A percentile compares a stretch with the other conserved stretches of the same genome.
phyloP scores from a whole-genome alignment of 2,329 filamentous ascomycete species.

The Diplocarpon mali region DNA sequence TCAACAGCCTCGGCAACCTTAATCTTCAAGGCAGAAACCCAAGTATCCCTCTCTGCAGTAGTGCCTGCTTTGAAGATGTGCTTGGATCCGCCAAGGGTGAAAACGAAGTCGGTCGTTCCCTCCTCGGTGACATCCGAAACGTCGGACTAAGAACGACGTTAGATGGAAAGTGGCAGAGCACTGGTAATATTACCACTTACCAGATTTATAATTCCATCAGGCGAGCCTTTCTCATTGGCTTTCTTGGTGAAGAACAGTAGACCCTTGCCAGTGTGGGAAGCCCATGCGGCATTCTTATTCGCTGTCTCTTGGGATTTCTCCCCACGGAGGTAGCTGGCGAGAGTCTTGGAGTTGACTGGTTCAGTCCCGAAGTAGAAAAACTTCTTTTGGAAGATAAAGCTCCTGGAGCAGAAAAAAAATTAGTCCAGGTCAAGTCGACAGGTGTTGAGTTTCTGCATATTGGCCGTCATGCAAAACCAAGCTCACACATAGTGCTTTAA shows the following conservation, averaged over 20 bases:
- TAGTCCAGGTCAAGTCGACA: not conserved
- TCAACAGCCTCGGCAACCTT: slow-evolving; percentile 81
- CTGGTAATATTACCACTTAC: slow-evolving; percentile 39
- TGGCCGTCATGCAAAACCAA: not conserved
- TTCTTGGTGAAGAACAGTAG: slow-evolving; percentile 78
- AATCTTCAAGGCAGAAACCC: slow-evolving; percentile 74
- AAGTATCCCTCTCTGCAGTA: slow-evolving; percentile 76
- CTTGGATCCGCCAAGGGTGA: slow-evolving; percentile 80
- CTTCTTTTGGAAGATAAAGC: slow-evolving; percentile 79
- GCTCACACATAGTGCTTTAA: not conserved
- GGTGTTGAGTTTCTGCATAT: not conserved
- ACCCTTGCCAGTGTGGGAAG: slow-evolving; percentile 87
- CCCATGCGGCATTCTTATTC: slow-evolving; percentile 78
- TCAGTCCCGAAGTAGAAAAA: slow-evolving; percentile 81
- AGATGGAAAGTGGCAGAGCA: slow-evolving; percentile 23
- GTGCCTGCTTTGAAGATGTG: slow-evolving; percentile 80
- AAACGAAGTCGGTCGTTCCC: slow-evolving; percentile 70
- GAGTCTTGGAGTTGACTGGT: slow-evolving; percentile 60
- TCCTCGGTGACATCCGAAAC: slow-evolving; percentile 59
- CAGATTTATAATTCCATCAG: slow-evolving; percentile 73
- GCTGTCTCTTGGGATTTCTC: slow-evolving; percentile 69
- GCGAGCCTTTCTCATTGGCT: slow-evolving; percentile 67
- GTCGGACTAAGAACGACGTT: slow-evolving; percentile 35
- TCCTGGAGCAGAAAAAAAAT: slow-evolving; percentile 40
- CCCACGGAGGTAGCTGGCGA: slow-evolving; percentile 68